Percentiles rank a stretch among this genome's conserved stretches.
These are phyloP conservation scores for Xerocomellus intermedius DNA, from an alignment of 768 basidiomycete genomes.

Conservation along the genomic window DNA sequence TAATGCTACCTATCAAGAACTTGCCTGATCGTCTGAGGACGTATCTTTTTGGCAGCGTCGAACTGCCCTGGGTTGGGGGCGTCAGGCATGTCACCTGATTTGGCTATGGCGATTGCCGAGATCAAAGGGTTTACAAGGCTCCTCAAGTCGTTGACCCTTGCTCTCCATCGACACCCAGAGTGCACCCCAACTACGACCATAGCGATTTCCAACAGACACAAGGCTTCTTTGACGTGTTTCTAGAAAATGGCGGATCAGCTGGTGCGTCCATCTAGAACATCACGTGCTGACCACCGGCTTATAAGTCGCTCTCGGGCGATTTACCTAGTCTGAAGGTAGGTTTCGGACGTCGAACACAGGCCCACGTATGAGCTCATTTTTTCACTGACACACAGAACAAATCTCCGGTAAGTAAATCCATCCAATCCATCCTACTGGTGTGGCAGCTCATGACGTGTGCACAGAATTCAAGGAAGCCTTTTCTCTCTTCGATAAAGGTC, in stretches of 20 bases:
- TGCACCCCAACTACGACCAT: conserved; percentile 5
- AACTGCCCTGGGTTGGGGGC: conserved; percentile 19
- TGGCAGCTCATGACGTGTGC: conserved; percentile 3
- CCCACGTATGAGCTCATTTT: not conserved
- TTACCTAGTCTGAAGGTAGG: conserved; percentile 56
- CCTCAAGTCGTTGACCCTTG: not conserved
- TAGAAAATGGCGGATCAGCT: conserved; percentile 57
- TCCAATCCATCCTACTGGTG: not conserved
- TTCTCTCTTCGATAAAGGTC: conserved; percentile 95
- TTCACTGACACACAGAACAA: conserved; percentile 60
- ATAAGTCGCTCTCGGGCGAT: conserved; percentile 13
- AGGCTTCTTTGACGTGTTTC: conserved; percentile 7
- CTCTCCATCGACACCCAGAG: conserved; percentile 7
- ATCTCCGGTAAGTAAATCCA: conserved; percentile 66
- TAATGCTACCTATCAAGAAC: no score
- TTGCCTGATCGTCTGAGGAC: not conserved
- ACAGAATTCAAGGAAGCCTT: conserved; percentile 99
- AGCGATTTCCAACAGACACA: not conserved
- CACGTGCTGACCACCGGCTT: conserved; percentile 11
- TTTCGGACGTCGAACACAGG: not conserved
- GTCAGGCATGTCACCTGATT: conserved; percentile 17
- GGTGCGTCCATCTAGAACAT: conserved; percentile 36
- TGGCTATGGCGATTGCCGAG: conserved; percentile 35
- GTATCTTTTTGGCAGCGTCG: not conserved
- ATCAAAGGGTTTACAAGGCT: conserved; percentile 16